Evolutionary conservation across 2,329 filamentous ascomycete species (phyloP), one percentile per base, ranked within the genome.

Genomic region (Metarhizium guizhouense): DNA sequence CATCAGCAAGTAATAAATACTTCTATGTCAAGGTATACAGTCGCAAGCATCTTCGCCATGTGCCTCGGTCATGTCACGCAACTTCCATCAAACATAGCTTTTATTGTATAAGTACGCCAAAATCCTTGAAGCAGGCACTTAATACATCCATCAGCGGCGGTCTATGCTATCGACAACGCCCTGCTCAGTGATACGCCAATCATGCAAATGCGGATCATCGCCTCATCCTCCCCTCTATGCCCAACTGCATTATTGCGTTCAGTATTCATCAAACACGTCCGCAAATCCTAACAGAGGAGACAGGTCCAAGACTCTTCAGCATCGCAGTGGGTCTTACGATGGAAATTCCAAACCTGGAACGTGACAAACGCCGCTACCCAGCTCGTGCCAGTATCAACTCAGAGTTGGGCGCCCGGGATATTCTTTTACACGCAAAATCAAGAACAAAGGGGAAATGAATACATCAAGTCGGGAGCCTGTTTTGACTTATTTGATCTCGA

Each of bases 401-500:
- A 49, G 51, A 55, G 45, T 48, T 40, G 38, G 52, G 43, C 55
- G 40, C 36, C 49, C 47, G 53, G 50, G 47, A 51, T 55, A 57
- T 54, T 55, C 32, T 56, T 34, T 51, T 54, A 48, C 52, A 51
- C 18, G 49, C 32, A 8, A 20, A 51, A 54, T 14, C 36, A 53
- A 47, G 49, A 40, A 38, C 14, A 43, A 55, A 51, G 49, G 48
- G 43, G 47, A 53, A 51, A 49, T 10, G n/a, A 34, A 48, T 7
- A 40, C 14, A 40, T 3, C 51, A 14, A 51, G 29, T 48, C 18
- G 40, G 10, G 14, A 14, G 25, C 18, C 29, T 18, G n/a, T 34
- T 25, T 53, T 54, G 40, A 56, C 74, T 78, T 85, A 92, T 79
- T 91, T 91, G 74, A 91, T 89, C 73, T 88, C 85, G 54, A 93